These are phyloP conservation scores for Wickerhamiella parazyma DNA, from an alignment of 805 yeast genomes.

Conservation along the genomic window DNA sequence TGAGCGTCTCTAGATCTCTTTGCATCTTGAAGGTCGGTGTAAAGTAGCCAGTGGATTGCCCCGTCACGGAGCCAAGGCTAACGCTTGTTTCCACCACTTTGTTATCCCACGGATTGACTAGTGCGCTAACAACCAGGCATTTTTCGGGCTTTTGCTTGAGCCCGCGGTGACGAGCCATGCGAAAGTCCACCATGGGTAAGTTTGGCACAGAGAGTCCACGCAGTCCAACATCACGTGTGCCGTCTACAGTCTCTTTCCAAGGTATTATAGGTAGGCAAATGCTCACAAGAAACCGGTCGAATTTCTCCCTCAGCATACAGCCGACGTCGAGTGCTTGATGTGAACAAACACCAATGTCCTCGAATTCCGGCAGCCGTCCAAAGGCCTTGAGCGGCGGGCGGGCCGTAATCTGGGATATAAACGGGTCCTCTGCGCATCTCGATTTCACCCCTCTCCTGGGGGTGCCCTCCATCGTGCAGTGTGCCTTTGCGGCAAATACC, in stretches of 20 bases:
- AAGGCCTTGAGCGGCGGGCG: background rate
- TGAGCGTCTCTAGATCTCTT: background rate
- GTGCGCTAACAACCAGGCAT: conserved; percentile 3
- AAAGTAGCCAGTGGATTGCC: background rate
- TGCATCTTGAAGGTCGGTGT: background rate
- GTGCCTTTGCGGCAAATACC: background rate
- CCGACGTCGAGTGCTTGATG: conserved; percentile 1
- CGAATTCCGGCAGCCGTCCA: background rate
- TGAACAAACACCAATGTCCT: background rate
- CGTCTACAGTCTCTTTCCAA: background rate
- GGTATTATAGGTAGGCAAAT: conserved; percentile 3
- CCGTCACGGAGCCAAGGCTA: background rate
- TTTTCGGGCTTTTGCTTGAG: background rate
- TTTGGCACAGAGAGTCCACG: background rate
- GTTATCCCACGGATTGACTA: conserved; percentile 5
- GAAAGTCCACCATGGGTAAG: background rate
- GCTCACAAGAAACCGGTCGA: conserved; percentile 4
- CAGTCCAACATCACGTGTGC: background rate
- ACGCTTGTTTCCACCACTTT: background rate
- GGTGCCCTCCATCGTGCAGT: background rate
- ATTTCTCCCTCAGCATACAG: background rate
- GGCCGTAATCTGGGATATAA: background rate
- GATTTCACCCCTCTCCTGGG: background rate
- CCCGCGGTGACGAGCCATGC: background rate
- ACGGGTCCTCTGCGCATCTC: background rate